Conservation (phyloP, 106 monocot species). For the Amphibolis antarctica region DNA sequence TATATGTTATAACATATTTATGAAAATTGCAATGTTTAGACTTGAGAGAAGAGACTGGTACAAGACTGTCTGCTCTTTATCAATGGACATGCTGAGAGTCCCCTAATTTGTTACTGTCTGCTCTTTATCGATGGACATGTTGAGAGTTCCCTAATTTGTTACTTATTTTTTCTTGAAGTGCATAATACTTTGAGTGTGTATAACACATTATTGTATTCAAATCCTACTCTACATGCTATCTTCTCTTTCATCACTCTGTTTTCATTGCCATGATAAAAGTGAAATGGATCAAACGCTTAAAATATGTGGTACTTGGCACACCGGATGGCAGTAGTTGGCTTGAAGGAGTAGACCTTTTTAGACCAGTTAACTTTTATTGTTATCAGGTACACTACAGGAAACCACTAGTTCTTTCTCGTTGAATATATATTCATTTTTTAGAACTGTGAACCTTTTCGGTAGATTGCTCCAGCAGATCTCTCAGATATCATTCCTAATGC, state of each 20-base stretch:
- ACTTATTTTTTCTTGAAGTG: neutral
- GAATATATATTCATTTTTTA: neutral
- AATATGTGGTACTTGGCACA: slow-evolving; percentile 74
- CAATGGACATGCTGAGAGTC: no score
- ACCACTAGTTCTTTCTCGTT: neutral
- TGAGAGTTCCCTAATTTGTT: neutral
- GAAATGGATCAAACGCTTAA: slow-evolving; percentile 81
- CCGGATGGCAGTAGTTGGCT: slow-evolving; percentile 64
- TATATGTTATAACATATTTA: no score
- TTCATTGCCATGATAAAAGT: slow-evolving; percentile 21
- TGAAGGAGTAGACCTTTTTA: slow-evolving; percentile 41
- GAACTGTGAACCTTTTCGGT: neutral
- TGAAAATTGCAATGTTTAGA: no score
- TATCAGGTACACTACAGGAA: slow-evolving; percentile 35
- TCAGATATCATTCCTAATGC: slow-evolving; percentile 62
- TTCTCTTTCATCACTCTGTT: neutral
- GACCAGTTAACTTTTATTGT: slow-evolving; percentile 36
- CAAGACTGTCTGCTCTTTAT: no score
- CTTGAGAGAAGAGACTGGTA: no score
- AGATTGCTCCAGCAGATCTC: slow-evolving; percentile 54
- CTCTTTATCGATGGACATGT: neutral
- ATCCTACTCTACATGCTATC: neutral
- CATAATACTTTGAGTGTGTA: neutral
- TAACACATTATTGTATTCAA: neutral
- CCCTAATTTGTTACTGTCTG: no score